Base-by-base conservation (phyloP, 2,329 filamentous ascomycete genomes). In the Xylariaceae sp. region DNA sequence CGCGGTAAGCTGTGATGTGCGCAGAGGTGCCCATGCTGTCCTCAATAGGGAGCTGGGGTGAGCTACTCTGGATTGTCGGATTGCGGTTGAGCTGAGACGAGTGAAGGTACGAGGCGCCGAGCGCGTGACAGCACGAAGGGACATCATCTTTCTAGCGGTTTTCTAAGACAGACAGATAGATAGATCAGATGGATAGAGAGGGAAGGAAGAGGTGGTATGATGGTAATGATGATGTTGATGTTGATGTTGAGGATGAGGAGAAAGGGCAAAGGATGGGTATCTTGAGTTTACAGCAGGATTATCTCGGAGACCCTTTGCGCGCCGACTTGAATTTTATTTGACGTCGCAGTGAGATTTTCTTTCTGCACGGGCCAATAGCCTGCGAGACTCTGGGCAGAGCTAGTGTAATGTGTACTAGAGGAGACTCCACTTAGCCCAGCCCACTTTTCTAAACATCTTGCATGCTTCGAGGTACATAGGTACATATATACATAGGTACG, bases 111-210 rank as follows among this genome's bases (percentile, higher is more conserved):
- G 85, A 67, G 89, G 88, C 71, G 87, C 84, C 46, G 86, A 83
- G 73, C 89, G 88, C 71, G 84, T 81, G 63, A 89, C 72, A 59
- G 81, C 78, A 73, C 89, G 83, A 65, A 91, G 78, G 65, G 88
- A 88, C 71, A 92, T 79, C 90, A 92, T 92, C 64, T 71, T 85
- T 92, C 63, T 69, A 83, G 74, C 33, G 8, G 31, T 40, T 11
- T 26, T 45, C 29, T 36, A 6, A 21, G 23, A n/a, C 24, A 21
- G 34, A 36, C n/a, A n/a, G 39, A 37, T 17, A 17, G 36, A 33
- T 21, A 50, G 6, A 39, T 36, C 8, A 9, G 33, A 36, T 36
- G n/a, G n/a, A 36, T 6, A 16, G 16, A 9, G 8, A 36, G 33
- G n/a, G 33, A 7, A 31, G 12, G 28, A 31, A 12, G 12, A 36